Evolutionary conservation across 371 early-diverging fungal genomes (phyloP), one percentile per base, ranked within the genome.

Genomic region (Syncephalis plumigaleata): DNA sequence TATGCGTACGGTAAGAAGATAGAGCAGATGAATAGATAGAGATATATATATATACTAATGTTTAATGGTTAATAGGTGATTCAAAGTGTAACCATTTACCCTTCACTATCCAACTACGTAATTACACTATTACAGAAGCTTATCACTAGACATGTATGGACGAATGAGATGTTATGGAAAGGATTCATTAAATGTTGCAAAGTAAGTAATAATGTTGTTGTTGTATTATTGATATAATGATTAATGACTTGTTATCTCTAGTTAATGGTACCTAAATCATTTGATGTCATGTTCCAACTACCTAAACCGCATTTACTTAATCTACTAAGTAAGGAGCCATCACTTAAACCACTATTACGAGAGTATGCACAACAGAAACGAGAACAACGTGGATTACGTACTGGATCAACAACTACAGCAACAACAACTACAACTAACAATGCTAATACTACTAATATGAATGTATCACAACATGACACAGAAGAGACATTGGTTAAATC

Each of bases 61-160:
- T 9, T 9, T 22, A 49, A 16, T 9, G 17, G 20, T 18, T 45
- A 49, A 13, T 46, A 65, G 66, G 56, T 77, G 40, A 72, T 83
- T n/a, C 79, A 76, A 46, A 71, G 68, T 22, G 70, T 84, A n/a
- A 65, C 70, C 22, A 57, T 68, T 42, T 74, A 68, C 64, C 70
- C 73, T 46, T 65, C 64, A 27, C 49, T 83, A 20, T 59, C 63
- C 1, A 65, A 68, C 7, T 77, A 76, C 51, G 67, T 78, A 22
- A 66, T 67, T 48, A 65, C 60, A 50, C 60, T 85, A 21, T 56
- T 84, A 24, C 60, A 68, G 16, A 68, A 69, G 36, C 59, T 83
- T 37, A 71, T 82, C 16, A 52, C 53, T 11, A 79, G 75, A 51
- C 65, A 76, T 39, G 66, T 86, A 17, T 86, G 87, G 87, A 67